Conservation (phyloP, 2,329 filamentous ascomycete genomes). For the Pseudogymnoascus sp. region DNA sequence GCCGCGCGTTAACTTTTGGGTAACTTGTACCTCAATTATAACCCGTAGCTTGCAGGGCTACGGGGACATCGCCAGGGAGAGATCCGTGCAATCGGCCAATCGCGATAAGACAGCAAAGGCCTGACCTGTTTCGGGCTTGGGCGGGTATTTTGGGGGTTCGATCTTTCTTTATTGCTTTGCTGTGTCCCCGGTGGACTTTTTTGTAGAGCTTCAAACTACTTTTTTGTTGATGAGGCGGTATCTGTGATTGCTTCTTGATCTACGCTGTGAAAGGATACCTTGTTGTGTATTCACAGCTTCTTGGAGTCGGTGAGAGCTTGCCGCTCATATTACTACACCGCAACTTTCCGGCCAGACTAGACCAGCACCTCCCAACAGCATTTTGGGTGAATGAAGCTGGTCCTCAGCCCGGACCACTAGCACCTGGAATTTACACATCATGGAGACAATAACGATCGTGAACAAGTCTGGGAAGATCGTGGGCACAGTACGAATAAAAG, state of each 20-base stretch:
- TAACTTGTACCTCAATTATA: neutral
- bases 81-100: conserved; percentile 6
- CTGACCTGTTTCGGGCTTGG: conserved; percentile 9
- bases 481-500: conserved; percentile 60
- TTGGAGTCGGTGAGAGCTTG: neutral
- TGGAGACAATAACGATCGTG: conserved; percentile 80
- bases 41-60: conserved; percentile 6
- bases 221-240: neutral
- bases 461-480: conserved; percentile 89
- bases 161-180: conserved; percentile 10
- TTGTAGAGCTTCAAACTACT: neutral
- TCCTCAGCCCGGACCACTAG: neutral
- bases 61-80: neutral
- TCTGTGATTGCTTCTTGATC: neutral
- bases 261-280: neutral
- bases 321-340: neutral
- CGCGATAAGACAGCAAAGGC: conserved; percentile 8
- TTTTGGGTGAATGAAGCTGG: conserved; percentile 1
- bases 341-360: neutral
- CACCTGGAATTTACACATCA: conserved; percentile 20
- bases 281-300: neutral
- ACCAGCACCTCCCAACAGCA: neutral
- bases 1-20: conserved; percentile 5
- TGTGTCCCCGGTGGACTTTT: neutral
- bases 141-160: neutral